Percentiles rank a stretch among this genome's conserved stretches.
Evolutionary conservation across 83 land plant genomes (phyloP).

Genomic region (Diphasiastrum complanatum): DNA sequence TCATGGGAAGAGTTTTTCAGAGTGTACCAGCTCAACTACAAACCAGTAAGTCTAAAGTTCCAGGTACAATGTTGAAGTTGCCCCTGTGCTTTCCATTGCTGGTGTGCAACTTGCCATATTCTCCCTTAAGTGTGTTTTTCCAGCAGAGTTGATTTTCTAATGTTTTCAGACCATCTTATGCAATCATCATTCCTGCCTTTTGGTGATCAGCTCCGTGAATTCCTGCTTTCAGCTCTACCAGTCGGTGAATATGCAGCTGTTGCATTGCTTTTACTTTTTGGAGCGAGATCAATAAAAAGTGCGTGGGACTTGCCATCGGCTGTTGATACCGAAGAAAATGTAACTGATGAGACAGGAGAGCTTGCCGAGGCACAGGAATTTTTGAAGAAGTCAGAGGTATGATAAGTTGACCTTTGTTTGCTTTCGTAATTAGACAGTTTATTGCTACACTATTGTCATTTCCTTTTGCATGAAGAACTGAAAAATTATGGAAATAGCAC

Average conservation of each 20-base stretch:
- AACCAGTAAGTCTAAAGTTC: conserved; percentile 56
- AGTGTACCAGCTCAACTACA: conserved; percentile 89
- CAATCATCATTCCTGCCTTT: not conserved
- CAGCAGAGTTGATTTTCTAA: no score
- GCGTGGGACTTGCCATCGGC: conserved; percentile 79
- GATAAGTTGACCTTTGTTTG: no score
- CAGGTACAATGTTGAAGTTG: not conserved
- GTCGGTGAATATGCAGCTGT: conserved; percentile 96
- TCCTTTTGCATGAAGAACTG: no score
- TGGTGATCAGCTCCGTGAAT: not conserved
- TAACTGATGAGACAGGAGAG: conserved; percentile 55
- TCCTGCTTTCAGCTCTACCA: conserved; percentile 56
- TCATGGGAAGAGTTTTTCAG: conserved; percentile 81
- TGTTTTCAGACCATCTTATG: no score
- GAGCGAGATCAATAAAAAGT: conserved; percentile 75
- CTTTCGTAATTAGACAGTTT: no score
- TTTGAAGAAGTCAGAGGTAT: conserved; percentile 69
- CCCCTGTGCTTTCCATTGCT: not conserved
- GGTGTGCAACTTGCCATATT: not conserved
- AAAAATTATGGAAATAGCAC: no score
- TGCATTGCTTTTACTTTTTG: conserved; percentile 78
- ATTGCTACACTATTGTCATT: no score
- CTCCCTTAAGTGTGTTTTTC: not conserved
- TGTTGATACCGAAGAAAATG: conserved; percentile 30
- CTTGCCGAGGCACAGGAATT: conserved; percentile 92